A percentile compares a stretch with the other conserved stretches of the same genome.
Evolutionary conservation across 192 early-diverging fungal species (phyloP).

Genomic region (Helicostylum pulchrum): DNA sequence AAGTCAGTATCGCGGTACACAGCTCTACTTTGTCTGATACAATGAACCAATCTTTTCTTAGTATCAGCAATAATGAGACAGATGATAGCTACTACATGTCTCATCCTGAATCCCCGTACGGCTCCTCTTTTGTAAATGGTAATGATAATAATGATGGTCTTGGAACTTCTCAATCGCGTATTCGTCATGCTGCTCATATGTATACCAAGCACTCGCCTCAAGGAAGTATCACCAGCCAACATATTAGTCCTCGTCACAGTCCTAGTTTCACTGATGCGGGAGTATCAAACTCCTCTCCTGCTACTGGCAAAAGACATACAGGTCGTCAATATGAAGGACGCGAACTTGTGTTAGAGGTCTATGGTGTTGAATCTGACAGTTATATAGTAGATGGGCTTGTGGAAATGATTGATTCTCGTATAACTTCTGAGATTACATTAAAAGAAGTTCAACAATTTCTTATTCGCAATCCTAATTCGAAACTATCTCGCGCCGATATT

Average conservation of each 20-base stretch:
- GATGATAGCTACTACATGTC: background rate
- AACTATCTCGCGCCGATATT: conserved; percentile 66
- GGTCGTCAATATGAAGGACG: conserved; percentile 34
- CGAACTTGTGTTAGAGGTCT: conserved; percentile 65
- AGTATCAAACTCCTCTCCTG: background rate
- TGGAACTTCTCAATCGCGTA: background rate
- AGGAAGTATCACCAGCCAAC: conserved; percentile 24
- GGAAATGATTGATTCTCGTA: conserved; percentile 57
- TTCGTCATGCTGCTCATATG: conserved; percentile 1
- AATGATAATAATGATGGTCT: background rate
- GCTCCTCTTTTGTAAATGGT: background rate
- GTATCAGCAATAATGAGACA: background rate
- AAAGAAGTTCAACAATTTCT: conserved; percentile 61
- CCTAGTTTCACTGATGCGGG: conserved; percentile 2
- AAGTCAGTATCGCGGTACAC: background rate
- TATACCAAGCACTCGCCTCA: conserved; percentile 19
- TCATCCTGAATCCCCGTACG: conserved; percentile 28
- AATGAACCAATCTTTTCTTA: background rate
- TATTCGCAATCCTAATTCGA: conserved; percentile 63
- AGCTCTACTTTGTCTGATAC: conserved; percentile 1
- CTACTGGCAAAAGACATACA: background rate
- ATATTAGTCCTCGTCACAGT: background rate
- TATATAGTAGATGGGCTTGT: conserved; percentile 62
- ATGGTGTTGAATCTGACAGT: conserved; percentile 60
- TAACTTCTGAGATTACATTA: conserved; percentile 61